A percentile compares a stretch with the other conserved stretches of the same genome.
Evolutionary conservation across 192 early-diverging fungal genomes (phyloP).

Genomic region (Coemansia sp.): DNA sequence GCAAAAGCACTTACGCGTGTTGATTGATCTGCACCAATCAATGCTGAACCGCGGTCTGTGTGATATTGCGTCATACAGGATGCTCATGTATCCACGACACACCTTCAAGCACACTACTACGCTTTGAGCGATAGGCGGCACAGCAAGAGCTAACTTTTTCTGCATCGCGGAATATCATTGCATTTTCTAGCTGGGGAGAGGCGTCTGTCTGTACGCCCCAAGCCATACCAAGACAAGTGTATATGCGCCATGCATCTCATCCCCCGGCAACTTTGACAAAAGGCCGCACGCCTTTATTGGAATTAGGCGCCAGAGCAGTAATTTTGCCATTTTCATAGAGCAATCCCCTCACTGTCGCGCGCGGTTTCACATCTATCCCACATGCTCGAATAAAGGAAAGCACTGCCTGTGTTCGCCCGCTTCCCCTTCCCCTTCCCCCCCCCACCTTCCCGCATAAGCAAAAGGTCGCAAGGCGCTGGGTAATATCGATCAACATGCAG

Average conservation of each 20-base stretch:
- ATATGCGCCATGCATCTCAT: neutral
- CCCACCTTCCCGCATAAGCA: neutral
- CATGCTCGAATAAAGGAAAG: neutral
- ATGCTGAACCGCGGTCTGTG: neutral
- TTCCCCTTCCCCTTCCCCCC: neutral
- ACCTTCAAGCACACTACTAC: neutral
- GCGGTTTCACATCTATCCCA: conserved; percentile 18
- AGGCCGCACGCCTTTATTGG: conserved; percentile 8
- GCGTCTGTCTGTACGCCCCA: neutral
- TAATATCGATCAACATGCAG: conserved; percentile 6
- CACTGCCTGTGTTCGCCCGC: neutral
- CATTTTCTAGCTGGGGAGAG: neutral
- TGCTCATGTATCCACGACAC: neutral
- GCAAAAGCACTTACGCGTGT: neutral
- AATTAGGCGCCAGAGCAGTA: conserved; percentile 2
- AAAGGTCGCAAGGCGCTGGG: conserved; percentile 5
- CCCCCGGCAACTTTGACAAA: neutral
- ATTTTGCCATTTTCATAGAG: neutral
- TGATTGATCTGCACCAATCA: neutral
- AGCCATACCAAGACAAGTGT: neutral
- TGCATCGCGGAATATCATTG: neutral
- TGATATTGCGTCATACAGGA: neutral
- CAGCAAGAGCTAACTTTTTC: neutral
- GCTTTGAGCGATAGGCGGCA: neutral
- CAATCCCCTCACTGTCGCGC: neutral